Evolutionary conservation across 2,329 filamentous ascomycete genomes (phyloP).

Genomic region (Alternaria sp.): DNA sequence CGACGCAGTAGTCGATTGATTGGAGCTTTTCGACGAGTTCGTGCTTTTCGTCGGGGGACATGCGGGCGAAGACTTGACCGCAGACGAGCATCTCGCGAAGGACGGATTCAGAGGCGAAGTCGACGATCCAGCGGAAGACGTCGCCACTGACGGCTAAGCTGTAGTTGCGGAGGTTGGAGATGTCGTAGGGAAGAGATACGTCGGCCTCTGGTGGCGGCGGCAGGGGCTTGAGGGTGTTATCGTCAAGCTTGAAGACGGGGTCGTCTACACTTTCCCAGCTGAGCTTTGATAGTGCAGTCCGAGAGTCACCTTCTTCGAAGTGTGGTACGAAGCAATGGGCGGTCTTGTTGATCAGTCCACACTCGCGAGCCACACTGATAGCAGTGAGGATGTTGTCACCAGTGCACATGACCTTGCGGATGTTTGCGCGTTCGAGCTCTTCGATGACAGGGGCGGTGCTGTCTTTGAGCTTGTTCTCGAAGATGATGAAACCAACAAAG

Average conservation of each 20-base stretch:
- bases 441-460: constrained; percentile 81
- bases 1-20: constrained; percentile 91
- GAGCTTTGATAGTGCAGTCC: constrained; percentile 74
- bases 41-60: constrained; percentile 99
- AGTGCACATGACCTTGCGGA: constrained; percentile 93
- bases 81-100: constrained; percentile 86
- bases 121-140: constrained; percentile 94
- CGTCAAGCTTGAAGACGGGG: constrained; percentile 75
- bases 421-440: constrained; percentile 81
- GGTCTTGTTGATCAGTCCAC: constrained; percentile 77
- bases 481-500: constrained; percentile 96
- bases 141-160: constrained; percentile 90
- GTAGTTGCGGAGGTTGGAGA: constrained; percentile 82
- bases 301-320: constrained; percentile 78
- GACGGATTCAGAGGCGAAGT: constrained; percentile 83
- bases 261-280: constrained; percentile 97
- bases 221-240: constrained; percentile 79
- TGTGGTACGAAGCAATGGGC: constrained; percentile 93
- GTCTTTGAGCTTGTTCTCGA: constrained; percentile 97
- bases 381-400: constrained; percentile 98
- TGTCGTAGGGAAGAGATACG: constrained; percentile 83
- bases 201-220: constrained; percentile 74
- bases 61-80: constrained; percentile 93
- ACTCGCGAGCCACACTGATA: constrained; percentile 92
- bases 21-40: constrained; percentile 97